phyloP scores from a whole-genome alignment of 208 protist species.

The Lotmaria passim region DNA sequence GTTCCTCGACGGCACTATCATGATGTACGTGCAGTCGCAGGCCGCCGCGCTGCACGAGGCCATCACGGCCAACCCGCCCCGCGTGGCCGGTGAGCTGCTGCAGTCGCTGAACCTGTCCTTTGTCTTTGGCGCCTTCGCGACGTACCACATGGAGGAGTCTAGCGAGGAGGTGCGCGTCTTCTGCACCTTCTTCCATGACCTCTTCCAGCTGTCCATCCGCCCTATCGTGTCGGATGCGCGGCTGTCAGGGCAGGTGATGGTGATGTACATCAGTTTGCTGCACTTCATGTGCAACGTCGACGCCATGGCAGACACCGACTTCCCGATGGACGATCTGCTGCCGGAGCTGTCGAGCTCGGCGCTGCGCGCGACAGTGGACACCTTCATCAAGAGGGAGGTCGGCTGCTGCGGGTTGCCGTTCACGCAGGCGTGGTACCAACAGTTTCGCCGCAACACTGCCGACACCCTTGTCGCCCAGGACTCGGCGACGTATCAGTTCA shows the following conservation, averaged over 20 bases:
- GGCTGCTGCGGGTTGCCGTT: conserved; percentile 63
- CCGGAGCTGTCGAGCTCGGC: conserved; percentile 63
- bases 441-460: conserved; percentile 69
- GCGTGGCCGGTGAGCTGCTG: conserved; percentile 58
- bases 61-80: conserved; percentile 33
- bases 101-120: conserved; percentile 79
- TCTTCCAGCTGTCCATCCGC: conserved; percentile 78
- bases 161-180: conserved; percentile 69
- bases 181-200: conserved; percentile 85
- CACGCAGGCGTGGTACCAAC: conserved; percentile 83
- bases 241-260: conserved; percentile 65
- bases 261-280: conserved; percentile 85
- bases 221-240: conserved; percentile 54
- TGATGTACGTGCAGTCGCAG: conserved; percentile 71
- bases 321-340: conserved; percentile 53
- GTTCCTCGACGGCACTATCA: conserved; percentile 76
- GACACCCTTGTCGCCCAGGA: conserved; percentile 75
- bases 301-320: conserved; percentile 57
- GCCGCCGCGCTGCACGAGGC: conserved; percentile 48
- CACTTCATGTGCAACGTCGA: conserved; percentile 93
- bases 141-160: conserved; percentile 81
- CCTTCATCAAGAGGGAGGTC: conserved; percentile 79
- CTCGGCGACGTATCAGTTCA: conserved; percentile 64
- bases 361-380: conserved; percentile 52
- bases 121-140: conserved; percentile 80